Base-by-base conservation (phyloP, 2,329 filamentous ascomycete species). In the Elsinoe fawcettii region DNA sequence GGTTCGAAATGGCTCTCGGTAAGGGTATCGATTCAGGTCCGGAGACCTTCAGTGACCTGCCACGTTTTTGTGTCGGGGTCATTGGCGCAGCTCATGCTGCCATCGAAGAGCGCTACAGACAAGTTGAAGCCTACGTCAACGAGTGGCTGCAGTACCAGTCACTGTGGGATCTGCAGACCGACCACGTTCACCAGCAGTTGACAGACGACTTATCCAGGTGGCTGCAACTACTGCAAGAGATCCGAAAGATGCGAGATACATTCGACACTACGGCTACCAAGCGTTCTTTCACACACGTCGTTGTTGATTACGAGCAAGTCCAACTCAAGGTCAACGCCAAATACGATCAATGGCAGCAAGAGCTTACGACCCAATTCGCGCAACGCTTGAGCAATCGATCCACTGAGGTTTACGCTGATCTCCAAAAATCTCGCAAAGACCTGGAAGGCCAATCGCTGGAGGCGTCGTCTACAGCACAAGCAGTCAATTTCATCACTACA, bases 121-220 rank as follows among this genome's bases (percentile, higher is more conserved):
- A 87, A 43, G 89, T 97, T 30, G 83, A 87, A 36, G 78, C 79
- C 3, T 99, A 99, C 64, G 90, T 99, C 8, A 90, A 96, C 69
- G 95, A 97, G 72, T 99, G 93, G 93, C 79, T 99, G 46, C 93
- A 96, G 66, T 99, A 97, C 73, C 93, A 99, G 72, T 97, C 92
- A 5, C 80, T 99, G 0, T 99, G 93, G 93, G 93, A 99, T 75
- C 79, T 99, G 58, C 92, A 96, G 69, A 90, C 92, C 2, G 92
- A 96, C 62, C 89, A 96, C 64, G 90, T 99, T 1, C 96, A 96
- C 67, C 90, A 95, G 60, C 83, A 88, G 55, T 80, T 99, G 6
- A 91, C 92, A 9, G 91, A 97, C 62, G 87, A 96, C 67, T 81
- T 99, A 16, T 87, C 90, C 5, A 85, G 88, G 65, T 99, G 93